Percentiles rank a stretch among this genome's conserved stretches.
These are phyloP conservation scores for Penicillium brasilianum DNA, from an alignment of 2,329 filamentous ascomycete genomes.

Conservation along the genomic window DNA sequence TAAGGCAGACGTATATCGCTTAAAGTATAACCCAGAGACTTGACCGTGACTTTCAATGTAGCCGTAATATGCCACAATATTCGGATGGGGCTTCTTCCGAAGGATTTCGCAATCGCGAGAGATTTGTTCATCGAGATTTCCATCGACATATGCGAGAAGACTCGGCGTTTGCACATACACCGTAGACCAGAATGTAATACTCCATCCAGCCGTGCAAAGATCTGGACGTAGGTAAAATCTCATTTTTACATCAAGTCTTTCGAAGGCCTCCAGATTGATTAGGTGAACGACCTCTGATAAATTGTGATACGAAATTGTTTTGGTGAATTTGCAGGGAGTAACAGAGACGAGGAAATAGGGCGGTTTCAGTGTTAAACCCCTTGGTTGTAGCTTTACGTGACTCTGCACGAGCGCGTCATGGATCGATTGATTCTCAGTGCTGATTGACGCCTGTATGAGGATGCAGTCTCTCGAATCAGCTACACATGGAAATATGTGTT, in stretches of 20 bases:
- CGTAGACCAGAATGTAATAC: conserved; percentile 28
- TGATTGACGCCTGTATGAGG: no score
- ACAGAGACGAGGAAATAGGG: no score
- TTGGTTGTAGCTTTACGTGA: no score
- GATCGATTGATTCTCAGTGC: no score
- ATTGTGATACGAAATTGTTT: neutral
- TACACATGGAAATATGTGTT: no score
- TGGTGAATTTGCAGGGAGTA: no score
- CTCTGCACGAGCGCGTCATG: no score
- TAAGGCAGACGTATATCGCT: conserved; percentile 29
- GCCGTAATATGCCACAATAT: conserved; percentile 34
- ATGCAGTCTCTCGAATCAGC: no score
- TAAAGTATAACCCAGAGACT: conserved; percentile 36
- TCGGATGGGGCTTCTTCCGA: conserved; percentile 34
- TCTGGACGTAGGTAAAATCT: conserved; percentile 29
- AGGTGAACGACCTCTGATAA: neutral
- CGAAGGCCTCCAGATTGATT: conserved; percentile 28
- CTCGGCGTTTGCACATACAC: conserved; percentile 30
- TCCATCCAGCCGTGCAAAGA: conserved; percentile 26
- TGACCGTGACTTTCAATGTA: conserved; percentile 21
- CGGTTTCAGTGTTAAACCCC: no score
- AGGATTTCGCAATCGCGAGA: conserved; percentile 33
- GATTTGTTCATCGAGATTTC: conserved; percentile 28
- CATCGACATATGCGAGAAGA: conserved; percentile 25
- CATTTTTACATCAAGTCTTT: conserved; percentile 25